Percentiles rank a stretch among this genome's conserved stretches.
phyloP scores from a whole-genome alignment of 768 basidiomycete genomes.

The Termitomyces bulborhizus region DNA sequence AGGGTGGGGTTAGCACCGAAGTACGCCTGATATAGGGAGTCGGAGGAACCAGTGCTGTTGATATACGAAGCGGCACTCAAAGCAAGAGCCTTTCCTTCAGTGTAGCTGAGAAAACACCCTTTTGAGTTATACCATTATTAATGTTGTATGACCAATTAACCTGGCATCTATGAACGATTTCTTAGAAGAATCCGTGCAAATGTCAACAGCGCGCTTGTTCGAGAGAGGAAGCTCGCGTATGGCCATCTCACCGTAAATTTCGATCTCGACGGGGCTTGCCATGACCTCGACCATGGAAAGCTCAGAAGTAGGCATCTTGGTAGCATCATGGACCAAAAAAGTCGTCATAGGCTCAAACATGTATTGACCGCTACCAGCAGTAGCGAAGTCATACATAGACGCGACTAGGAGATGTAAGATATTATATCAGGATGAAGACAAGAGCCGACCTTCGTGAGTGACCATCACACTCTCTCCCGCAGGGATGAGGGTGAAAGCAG shows the following conservation, averaged over 20 bases:
- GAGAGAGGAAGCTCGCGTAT: constrained; percentile 23
- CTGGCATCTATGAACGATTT: constrained; percentile 34
- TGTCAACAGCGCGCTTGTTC: constrained; percentile 31
- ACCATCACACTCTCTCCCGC: constrained; percentile 34
- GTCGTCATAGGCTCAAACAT: constrained; percentile 31
- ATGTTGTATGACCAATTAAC: constrained; percentile 13
- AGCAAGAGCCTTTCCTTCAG: constrained; percentile 35
- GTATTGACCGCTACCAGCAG: constrained; percentile 32
- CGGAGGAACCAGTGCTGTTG: constrained; percentile 25
- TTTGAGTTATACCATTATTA: background rate
- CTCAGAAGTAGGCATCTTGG: constrained; percentile 12
- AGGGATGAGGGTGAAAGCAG: constrained; percentile 31
- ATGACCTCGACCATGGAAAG: constrained; percentile 21
- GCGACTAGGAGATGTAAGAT: constrained; percentile 21
- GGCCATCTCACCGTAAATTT: constrained; percentile 28
- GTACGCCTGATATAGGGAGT: constrained; percentile 34
- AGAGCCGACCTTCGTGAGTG: constrained; percentile 27
- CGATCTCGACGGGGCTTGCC: constrained; percentile 24
- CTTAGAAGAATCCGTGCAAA: constrained; percentile 28
- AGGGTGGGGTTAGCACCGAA: constrained; percentile 32
- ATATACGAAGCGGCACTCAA: constrained; percentile 27
- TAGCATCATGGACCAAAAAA: constrained; percentile 26
- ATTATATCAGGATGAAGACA: background rate
- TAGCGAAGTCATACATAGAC: constrained; percentile 35
- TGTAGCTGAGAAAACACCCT: constrained; percentile 19